Conservation (phyloP, 768 basidiomycete genomes). For the Pulveroboletus sp. region DNA sequence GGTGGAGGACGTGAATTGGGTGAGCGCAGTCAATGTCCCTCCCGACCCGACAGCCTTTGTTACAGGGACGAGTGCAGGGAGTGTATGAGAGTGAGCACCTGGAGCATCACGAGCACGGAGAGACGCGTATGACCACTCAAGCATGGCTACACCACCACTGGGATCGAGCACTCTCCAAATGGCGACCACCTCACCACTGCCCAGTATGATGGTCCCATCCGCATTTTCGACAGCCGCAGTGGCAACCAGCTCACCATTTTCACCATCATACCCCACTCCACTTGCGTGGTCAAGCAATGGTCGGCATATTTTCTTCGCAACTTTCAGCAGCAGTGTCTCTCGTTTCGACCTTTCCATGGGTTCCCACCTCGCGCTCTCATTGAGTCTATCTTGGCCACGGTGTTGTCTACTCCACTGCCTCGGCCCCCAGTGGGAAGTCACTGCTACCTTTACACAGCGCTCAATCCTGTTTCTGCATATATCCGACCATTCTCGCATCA, state of each 20-base stretch:
- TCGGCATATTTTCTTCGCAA: background rate
- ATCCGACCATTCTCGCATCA: background rate
- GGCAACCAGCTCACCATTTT: background rate
- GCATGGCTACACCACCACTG: background rate
- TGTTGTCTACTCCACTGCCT: background rate
- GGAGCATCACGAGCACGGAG: background rate
- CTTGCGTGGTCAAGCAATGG: background rate
- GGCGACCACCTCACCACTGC: background rate
- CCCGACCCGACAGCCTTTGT: no score
- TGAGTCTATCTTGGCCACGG: background rate
- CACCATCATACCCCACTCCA: background rate
- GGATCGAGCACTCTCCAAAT: background rate
- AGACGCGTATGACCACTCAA: background rate
- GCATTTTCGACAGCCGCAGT: background rate
- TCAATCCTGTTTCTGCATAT: background rate
- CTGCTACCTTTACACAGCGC: no score
- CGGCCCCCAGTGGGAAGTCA: background rate
- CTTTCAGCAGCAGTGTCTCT: background rate
- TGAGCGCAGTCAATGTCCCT: no score
- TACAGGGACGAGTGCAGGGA: no score
- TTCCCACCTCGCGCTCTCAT: background rate
- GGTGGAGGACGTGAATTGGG: no score
- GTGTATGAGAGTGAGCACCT: no score
- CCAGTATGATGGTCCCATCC: slow-evolving; percentile 2
- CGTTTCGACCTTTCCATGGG: background rate